Evolutionary conservation across 2,329 filamentous ascomycete species (phyloP).

Genomic region (Arthrobotrys megalospora): DNA sequence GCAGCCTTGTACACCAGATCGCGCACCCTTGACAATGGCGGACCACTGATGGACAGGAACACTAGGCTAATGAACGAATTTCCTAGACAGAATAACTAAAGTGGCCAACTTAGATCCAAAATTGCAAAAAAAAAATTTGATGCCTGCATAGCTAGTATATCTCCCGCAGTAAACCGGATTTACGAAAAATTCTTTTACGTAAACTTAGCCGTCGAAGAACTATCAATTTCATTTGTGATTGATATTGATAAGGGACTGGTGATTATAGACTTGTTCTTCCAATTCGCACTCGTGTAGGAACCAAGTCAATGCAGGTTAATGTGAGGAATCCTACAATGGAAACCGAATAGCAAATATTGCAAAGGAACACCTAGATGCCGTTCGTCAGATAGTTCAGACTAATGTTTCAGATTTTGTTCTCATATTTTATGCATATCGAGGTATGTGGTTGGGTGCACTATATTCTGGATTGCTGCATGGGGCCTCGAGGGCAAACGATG

Average conservation of each 20-base stretch:
- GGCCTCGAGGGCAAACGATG: constrained; percentile 6
- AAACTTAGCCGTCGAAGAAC: not conserved
- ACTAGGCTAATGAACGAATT: too few species aligned
- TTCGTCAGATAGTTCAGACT: not conserved
- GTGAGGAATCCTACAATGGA: not conserved
- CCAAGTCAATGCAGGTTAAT: not conserved
- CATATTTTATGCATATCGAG: not conserved
- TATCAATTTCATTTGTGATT: too few species aligned
- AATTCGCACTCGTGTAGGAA: not conserved
- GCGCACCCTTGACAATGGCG: too few species aligned
- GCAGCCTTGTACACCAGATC: too few species aligned
- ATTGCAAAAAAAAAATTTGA: too few species aligned
- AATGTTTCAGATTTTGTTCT: constrained; percentile 8
- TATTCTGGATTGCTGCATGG: not conserved
- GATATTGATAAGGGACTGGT: not conserved
- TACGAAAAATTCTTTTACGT: not conserved
- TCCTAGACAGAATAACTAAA: too few species aligned
- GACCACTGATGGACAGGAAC: too few species aligned
- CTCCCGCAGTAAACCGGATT: not conserved
- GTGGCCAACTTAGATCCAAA: too few species aligned
- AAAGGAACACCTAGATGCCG: not conserved
- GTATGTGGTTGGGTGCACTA: constrained; percentile 1
- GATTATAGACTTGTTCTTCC: not conserved
- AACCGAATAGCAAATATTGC: not conserved
- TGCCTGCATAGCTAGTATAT: not conserved